phyloP scores from a whole-genome alignment of 2,329 filamentous ascomycete species.

The Pleomassaria siparia region DNA sequence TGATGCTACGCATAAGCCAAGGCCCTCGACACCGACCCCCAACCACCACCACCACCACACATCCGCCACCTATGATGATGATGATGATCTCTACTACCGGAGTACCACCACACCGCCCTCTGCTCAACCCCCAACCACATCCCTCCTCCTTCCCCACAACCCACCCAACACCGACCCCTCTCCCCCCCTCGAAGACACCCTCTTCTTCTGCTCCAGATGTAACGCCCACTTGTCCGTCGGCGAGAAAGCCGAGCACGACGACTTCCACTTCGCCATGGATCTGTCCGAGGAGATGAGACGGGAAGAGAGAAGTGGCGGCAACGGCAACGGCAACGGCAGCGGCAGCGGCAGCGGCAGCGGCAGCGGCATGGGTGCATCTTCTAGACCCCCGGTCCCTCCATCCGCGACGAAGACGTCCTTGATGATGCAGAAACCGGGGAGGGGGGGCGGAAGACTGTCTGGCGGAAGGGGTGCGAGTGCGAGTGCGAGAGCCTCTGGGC shows the following conservation, averaged over 20 bases:
- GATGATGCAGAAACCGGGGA: conserved; percentile 20
- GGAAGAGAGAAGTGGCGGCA: conserved; percentile 25
- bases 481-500: conserved; percentile 32
- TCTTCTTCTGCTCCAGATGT: conserved; percentile 66
- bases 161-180: conserved; percentile 2
- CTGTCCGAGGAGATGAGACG: conserved; percentile 63
- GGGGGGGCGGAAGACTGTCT: conserved; percentile 42
- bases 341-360: no score
- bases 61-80: no score
- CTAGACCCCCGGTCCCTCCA: conserved; percentile 3
- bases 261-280: conserved; percentile 94
- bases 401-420: conserved; percentile 11
- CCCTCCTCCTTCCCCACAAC: conserved; percentile 7
- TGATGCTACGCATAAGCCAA: conserved; percentile 8
- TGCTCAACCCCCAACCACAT: neutral
- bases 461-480: conserved; percentile 16
- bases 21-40: conserved; percentile 16
- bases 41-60: neutral
- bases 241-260: conserved; percentile 74
- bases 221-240: conserved; percentile 58
- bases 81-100: no score
- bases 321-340: no score
- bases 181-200: conserved; percentile 8
- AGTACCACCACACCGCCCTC: neutral
- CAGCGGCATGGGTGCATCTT: conserved; percentile 10